Evolutionary conservation across 2,329 filamentous ascomycete genomes (phyloP).

Genomic region (Gliomastix tumulicola): DNA sequence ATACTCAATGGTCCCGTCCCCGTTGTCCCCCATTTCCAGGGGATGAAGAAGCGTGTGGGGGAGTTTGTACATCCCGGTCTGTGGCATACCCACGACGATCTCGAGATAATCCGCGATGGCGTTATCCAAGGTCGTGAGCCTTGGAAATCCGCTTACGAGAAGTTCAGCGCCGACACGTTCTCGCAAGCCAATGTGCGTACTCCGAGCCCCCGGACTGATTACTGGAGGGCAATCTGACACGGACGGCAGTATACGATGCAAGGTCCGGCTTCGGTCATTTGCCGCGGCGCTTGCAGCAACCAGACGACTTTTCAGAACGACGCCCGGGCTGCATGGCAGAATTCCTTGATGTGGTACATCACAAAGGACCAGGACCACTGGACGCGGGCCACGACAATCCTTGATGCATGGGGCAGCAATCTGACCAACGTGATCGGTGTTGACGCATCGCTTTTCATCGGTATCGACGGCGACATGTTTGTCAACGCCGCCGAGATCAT

Average conservation of each 20-base stretch:
- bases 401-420: conserved; percentile 25
- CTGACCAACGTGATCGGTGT: conserved; percentile 22
- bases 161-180: conserved; percentile 8
- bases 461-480: conserved; percentile 28
- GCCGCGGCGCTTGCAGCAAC: conserved; percentile 23
- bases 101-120: conserved; percentile 17
- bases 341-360: conserved; percentile 34
- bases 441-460: conserved; percentile 26
- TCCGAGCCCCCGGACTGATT: too few species aligned
- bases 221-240: not conserved
- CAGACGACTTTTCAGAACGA: conserved; percentile 25
- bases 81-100: conserved; percentile 22
- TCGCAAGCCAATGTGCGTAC: not conserved
- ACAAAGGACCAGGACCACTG: conserved; percentile 25
- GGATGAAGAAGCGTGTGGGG: not conserved
- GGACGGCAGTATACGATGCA: conserved; percentile 15
- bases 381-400: conserved; percentile 21
- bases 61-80: conserved; percentile 21
- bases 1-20: not conserved
- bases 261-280: conserved; percentile 19
- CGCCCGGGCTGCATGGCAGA: conserved; percentile 28
- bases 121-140: conserved; percentile 7
- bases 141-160: conserved; percentile 5
- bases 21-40: not conserved
- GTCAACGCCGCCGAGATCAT: conserved; percentile 35